Percentiles rank a stretch among this genome's conserved stretches.
phyloP scores from a whole-genome alignment of 2,329 filamentous ascomycete genomes.

The Colletotrichum shisoi region DNA sequence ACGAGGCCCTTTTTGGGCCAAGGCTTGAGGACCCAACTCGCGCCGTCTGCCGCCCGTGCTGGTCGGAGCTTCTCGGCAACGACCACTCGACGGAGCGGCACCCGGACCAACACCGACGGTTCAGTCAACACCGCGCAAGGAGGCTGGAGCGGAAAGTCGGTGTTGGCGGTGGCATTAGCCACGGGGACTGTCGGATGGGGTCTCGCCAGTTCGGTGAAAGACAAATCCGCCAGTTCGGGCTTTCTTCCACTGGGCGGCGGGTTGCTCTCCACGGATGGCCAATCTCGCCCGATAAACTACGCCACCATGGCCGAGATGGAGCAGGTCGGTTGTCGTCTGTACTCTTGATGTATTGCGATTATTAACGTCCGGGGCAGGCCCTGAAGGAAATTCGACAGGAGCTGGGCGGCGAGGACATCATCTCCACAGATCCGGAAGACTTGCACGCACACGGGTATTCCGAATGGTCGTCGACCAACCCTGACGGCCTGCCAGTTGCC shows the following conservation, averaged over 20 bases:
- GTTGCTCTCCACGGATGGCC: conserved; percentile 45
- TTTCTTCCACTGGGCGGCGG: conserved; percentile 41
- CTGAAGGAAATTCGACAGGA: conserved; percentile 62
- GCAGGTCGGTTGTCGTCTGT: conserved; percentile 38
- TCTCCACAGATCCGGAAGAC: conserved; percentile 70
- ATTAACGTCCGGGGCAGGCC: conserved; percentile 53
- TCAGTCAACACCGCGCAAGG: conserved; percentile 25
- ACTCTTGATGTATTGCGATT: background rate
- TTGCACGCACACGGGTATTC: conserved; percentile 70
- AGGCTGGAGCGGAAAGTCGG: conserved; percentile 47
- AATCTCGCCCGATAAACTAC: conserved; percentile 47
- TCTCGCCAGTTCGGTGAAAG: conserved; percentile 46
- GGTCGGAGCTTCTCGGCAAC: conserved; percentile 42
- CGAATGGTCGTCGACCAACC: conserved; percentile 70
- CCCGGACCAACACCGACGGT: conserved; percentile 6
- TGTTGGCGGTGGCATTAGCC: conserved; percentile 51
- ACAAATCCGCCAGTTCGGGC: conserved; percentile 19
- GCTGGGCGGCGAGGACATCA: conserved; percentile 61
- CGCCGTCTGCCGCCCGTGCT: conserved; percentile 28
- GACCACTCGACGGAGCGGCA: conserved; percentile 36
- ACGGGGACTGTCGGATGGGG: conserved; percentile 55
- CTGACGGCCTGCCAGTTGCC: conserved; percentile 67
- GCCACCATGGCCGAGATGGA: conserved; percentile 52
- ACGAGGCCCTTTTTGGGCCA: conserved; percentile 44
- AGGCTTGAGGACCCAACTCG: conserved; percentile 32